Percentiles rank a stretch among this genome's conserved stretches.
phyloP scores from a whole-genome alignment of 163 green algal species.

The Trebouxia gelatinosa region DNA sequence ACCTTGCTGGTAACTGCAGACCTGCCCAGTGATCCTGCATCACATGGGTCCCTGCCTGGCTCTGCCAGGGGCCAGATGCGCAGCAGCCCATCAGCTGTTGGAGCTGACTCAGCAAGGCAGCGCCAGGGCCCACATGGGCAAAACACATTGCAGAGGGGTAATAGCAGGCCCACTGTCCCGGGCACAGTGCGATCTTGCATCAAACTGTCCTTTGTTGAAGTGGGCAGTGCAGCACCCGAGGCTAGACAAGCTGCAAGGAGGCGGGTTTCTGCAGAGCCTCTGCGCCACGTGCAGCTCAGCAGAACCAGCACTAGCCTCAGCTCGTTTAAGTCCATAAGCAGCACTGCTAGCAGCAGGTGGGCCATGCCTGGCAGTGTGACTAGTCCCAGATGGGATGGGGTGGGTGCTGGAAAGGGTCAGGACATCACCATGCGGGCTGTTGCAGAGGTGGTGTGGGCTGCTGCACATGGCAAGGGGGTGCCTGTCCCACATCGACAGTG shows the following conservation, averaged over 20 bases:
- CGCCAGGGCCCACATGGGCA: background rate
- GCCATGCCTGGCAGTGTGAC: too few species aligned
- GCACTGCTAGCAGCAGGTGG: too few species aligned
- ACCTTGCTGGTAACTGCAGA: conserved; percentile 11
- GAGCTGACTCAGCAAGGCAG: conserved; percentile 4
- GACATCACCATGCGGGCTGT: background rate
- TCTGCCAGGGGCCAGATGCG: background rate
- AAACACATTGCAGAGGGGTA: background rate
- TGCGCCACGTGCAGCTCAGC: background rate
- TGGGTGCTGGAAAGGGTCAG: too few species aligned
- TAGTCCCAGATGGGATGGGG: too few species aligned
- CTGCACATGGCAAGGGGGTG: conserved; percentile 18
- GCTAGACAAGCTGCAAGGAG: background rate
- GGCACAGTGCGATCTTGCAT: too few species aligned
- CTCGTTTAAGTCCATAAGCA: too few species aligned
- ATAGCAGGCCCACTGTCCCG: background rate
- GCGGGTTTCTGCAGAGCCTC: background rate
- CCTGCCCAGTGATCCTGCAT: background rate
- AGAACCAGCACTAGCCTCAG: background rate
- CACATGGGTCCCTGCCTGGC: background rate
- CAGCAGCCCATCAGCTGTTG: conserved; percentile 8
- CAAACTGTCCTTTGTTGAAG: conserved; percentile 18
- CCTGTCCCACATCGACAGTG: background rate
- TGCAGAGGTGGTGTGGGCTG: conserved; percentile 16
- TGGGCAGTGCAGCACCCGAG: background rate